Conservation (phyloP, 345 rosid species). For the Eucalyptus fibrosa region DNA sequence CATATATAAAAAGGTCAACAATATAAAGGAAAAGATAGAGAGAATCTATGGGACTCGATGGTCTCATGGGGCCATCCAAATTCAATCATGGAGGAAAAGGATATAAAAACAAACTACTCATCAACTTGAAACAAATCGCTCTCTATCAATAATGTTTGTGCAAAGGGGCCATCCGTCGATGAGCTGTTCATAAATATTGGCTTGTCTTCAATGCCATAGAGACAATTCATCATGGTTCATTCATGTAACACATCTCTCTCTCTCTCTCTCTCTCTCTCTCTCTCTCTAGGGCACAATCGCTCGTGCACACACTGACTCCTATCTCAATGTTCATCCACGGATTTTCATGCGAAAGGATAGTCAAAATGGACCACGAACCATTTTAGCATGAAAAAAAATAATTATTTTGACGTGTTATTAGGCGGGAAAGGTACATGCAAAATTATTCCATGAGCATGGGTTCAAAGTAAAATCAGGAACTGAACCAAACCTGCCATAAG, state of each 20-base stretch:
- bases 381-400: background rate
- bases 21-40: background rate
- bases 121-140: background rate
- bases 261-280: background rate
- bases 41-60: background rate
- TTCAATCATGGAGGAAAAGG: background rate
- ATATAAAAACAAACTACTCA: background rate
- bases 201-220: background rate
- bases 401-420: background rate
- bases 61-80: background rate
- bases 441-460: no score
- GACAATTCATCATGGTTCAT: background rate
- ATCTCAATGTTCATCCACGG: background rate
- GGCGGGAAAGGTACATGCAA: background rate
- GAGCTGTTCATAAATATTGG: background rate
- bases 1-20: background rate
- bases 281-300: background rate
- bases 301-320: background rate
- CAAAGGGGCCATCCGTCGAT: background rate
- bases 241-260: background rate
- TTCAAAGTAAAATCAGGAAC: no score
- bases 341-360: background rate
- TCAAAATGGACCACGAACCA: background rate
- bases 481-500: accelerated
- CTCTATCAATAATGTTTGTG: background rate